A percentile compares a stretch with the other conserved stretches of the same genome.
Evolutionary conservation across 345 rosid species (phyloP).

Genomic region (Geranium rotundifolium): DNA sequence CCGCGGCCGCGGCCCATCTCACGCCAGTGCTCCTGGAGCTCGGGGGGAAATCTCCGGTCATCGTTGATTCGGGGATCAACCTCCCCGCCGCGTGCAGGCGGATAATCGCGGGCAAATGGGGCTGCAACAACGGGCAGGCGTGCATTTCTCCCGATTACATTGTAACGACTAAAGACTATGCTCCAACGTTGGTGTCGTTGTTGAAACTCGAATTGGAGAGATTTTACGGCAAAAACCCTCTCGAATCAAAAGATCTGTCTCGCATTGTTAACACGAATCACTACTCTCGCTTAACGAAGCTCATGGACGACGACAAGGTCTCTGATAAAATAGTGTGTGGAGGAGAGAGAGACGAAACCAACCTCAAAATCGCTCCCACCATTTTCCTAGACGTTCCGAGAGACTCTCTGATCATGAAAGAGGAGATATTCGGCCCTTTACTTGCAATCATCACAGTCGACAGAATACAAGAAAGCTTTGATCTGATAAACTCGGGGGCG

Average conservation of each 20-base stretch:
- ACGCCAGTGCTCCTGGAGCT: constrained; percentile 91
- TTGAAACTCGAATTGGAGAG: constrained; percentile 49
- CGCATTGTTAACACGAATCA: constrained; percentile 73
- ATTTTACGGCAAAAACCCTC: constrained; percentile 64
- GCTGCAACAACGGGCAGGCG: constrained; percentile 86
- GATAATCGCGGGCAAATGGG: constrained; percentile 87
- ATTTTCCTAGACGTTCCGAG: constrained; percentile 73
- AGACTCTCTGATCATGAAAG: constrained; percentile 70
- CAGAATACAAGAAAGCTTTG: constrained; percentile 67
- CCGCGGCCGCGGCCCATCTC: constrained; percentile 91
- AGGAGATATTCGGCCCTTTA: constrained; percentile 96
- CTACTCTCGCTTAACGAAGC: constrained; percentile 59
- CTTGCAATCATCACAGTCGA: constrained; percentile 77
- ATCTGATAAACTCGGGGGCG: constrained; percentile 48
- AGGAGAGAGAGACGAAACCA: constrained; percentile 55
- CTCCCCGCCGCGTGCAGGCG: constrained; percentile 57
- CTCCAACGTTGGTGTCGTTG: constrained; percentile 53
- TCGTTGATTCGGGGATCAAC: constrained; percentile 59
- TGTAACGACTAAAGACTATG: constrained; percentile 57
- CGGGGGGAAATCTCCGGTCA: constrained; percentile 87
- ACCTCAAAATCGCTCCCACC: constrained; percentile 75
- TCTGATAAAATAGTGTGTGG: constrained; percentile 68
- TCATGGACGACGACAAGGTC: constrained; percentile 79
- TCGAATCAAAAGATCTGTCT: constrained; percentile 75
- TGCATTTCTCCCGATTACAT: constrained; percentile 82